Base-by-base conservation (phyloP, 1,284 basidiomycete species). In the Neolentinus lepideus region DNA sequence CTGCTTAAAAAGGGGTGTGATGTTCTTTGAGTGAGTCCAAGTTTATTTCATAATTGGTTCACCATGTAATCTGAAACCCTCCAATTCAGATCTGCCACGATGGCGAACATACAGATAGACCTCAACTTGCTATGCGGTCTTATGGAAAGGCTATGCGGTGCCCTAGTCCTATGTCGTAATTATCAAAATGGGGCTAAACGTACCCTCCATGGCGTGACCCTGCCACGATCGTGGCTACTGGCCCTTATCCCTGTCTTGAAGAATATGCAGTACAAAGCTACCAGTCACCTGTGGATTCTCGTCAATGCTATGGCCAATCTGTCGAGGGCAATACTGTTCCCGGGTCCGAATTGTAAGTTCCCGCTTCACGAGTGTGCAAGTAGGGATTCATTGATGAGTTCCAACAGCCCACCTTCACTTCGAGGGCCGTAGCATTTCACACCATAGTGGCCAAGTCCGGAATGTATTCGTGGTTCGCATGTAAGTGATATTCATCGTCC, bases 91-190 rank as follows among this genome's bases (percentile, higher is more conserved):
- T 52, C 38, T 14, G 8, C 57, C 25, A 52, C 54, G 31, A 19
- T 29, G 10, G 31, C 36, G 21, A 56, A 46, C 9, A n/a, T 61
- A n/a, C 54, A 56, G 2, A 21, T 61, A 2, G 59, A 61, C 43
- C 35, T 53, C 16, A 52, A 56, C 25, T 51, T 59, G 4, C n/a
- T 61, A 24, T 61, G 60, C 45, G 43, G 22, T 22, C 48, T 60
- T 9, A 46, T 61, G 19, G 60, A 61, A 22, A 51, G 50, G 19
- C 22, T 61, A 14, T 60, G 57, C 10, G 59, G 52, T n/a, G 38
- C 55, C 25, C 50, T 43, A 25, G 47, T 61, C n/a, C 51, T 61
- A 56, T 56, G 33, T 2, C 51, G 31, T 2, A 43, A 14, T 3
- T n/a, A 52, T n/a, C 38, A 43, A 43, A 43, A 43, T 16, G 36